A percentile compares a stretch with the other conserved stretches of the same genome.
Evolutionary conservation across 306 rosid genomes (phyloP).

Genomic region (Cucurbita moschata): DNA sequence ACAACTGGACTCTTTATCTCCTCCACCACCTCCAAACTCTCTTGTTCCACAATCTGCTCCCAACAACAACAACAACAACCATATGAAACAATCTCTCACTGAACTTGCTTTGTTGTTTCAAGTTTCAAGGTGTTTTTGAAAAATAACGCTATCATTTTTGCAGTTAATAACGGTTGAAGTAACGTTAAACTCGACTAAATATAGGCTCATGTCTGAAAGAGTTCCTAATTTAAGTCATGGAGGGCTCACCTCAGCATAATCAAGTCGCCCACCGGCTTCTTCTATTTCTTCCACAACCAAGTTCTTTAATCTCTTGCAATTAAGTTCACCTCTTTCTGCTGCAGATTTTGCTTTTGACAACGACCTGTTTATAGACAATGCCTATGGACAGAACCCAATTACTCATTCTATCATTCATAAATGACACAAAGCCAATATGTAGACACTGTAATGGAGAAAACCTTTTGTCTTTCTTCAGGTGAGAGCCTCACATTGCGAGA

Average conservation of each 20-base stretch:
- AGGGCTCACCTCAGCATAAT: constrained; percentile 69
- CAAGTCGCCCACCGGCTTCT: constrained; percentile 72
- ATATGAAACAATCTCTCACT: not conserved
- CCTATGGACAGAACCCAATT: constrained; percentile 26
- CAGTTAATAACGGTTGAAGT: too few species aligned
- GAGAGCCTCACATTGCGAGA: constrained; percentile 82
- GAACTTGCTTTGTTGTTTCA: not conserved
- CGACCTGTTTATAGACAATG: constrained; percentile 60
- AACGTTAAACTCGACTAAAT: too few species aligned
- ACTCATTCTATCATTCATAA: not conserved
- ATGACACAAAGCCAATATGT: not conserved
- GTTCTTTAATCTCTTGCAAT: constrained; percentile 39
- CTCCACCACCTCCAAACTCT: constrained; percentile 45
- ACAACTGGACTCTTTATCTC: constrained; percentile 53
- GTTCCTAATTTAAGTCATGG: not conserved
- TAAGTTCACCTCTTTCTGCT: constrained; percentile 45
- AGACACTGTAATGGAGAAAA: not conserved
- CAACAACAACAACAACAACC: not conserved
- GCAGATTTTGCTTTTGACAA: constrained; percentile 45
- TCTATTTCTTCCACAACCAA: constrained; percentile 28
- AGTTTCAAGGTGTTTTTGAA: not conserved
- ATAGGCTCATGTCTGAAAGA: not conserved
- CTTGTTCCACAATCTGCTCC: constrained; percentile 61
- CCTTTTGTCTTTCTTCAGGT: constrained; percentile 65
- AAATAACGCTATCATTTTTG: not conserved